These are phyloP conservation scores for Aristolochia californica DNA, from an alignment of 164 flowering plant species.

Conservation along the genomic window DNA sequence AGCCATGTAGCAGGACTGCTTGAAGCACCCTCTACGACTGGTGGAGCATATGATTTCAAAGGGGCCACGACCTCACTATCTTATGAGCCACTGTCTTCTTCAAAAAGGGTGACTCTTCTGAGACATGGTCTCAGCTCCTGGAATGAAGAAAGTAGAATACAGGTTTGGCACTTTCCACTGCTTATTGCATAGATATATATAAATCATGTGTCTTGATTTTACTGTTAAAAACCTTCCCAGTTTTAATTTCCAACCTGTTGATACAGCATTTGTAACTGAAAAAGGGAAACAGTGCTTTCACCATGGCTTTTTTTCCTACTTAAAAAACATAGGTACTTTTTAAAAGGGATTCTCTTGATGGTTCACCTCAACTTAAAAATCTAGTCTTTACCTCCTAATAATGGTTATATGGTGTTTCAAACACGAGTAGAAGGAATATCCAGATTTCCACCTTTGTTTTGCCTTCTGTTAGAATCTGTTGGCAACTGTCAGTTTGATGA, in stretches of 20 bases:
- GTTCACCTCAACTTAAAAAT: too few species aligned
- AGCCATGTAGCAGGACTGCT: slow-evolving; percentile 18
- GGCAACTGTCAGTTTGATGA: too few species aligned
- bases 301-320: too few species aligned
- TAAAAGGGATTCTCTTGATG: too few species aligned
- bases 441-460: too few species aligned
- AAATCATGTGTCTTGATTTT: not conserved
- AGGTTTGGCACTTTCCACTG: slow-evolving; percentile 30
- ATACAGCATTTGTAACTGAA: too few species aligned
- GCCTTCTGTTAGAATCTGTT: too few species aligned
- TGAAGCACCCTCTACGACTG: slow-evolving; percentile 38
- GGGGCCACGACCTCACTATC: slow-evolving; percentile 49
- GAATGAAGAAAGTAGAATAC: slow-evolving; percentile 60
- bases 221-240: not conserved
- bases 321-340: too few species aligned
- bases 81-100: slow-evolving; percentile 21
- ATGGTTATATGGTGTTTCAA: too few species aligned
- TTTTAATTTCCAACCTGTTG: not conserved
- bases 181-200: not conserved
- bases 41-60: slow-evolving; percentile 60
- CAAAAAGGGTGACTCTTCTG: slow-evolving; percentile 60
- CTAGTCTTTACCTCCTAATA: too few species aligned
- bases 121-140: slow-evolving; percentile 75
- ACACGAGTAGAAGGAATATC: too few species aligned
- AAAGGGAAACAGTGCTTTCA: too few species aligned